Evolutionary conservation across 495 filamentous ascomycete genomes (phyloP).

Genomic region (Halenospora varia): DNA sequence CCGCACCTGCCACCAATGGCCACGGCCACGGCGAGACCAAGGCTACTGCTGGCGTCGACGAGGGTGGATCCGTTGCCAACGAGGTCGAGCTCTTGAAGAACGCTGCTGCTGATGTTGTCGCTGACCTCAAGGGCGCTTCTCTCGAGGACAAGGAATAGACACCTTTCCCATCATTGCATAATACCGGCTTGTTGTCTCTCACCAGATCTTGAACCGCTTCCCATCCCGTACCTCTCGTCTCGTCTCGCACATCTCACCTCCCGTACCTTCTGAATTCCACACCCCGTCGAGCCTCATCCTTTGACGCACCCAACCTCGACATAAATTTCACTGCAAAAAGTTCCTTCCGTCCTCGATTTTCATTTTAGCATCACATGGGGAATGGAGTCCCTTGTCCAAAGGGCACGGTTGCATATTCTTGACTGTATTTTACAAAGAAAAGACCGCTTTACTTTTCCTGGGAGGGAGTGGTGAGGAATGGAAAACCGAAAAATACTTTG

Average conservation of each 20-base stretch:
- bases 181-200: background rate
- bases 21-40: slow-evolving; percentile 37
- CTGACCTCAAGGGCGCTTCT: slow-evolving; percentile 67
- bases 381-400: background rate
- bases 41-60: slow-evolving; percentile 34
- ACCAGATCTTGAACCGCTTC: background rate
- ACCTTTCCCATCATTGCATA: background rate
- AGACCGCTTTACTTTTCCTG: background rate
- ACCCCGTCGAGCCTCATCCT: no score
- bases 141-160: slow-evolving; percentile 54
- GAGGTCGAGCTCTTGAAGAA: slow-evolving; percentile 20
- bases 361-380: background rate
- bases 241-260: no score
- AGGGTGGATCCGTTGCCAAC: slow-evolving; percentile 19
- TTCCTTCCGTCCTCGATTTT: background rate
- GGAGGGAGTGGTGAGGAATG: background rate
- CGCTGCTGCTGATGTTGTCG: slow-evolving; percentile 36
- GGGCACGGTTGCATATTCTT: slow-evolving; percentile 6
- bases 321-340: background rate
- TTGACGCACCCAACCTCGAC: no score
- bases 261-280: no score
- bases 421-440: slow-evolving; percentile 12
- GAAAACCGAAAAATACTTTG: background rate
- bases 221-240: background rate
- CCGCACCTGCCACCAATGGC: slow-evolving; percentile 24